Evolutionary conservation across 495 filamentous ascomycete species (phyloP).

Genomic region (Neurospora sp.): DNA sequence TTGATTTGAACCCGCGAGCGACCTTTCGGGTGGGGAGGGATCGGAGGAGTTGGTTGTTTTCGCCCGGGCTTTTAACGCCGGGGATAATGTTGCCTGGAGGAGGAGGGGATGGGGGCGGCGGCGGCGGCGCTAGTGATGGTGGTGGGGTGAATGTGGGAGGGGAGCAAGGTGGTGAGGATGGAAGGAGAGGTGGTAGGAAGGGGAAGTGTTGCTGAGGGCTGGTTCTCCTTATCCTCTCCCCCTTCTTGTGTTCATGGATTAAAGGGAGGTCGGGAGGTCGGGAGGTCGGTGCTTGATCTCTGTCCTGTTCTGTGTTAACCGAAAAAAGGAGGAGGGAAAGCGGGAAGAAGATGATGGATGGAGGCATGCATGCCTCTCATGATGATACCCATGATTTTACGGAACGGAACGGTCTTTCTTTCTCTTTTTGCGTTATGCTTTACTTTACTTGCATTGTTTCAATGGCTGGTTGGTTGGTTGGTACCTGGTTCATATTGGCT

Average conservation of each 20-base stretch:
- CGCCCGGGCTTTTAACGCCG: slow-evolving; percentile 42
- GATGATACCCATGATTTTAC: background rate
- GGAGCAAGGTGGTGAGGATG: background rate
- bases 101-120: background rate
- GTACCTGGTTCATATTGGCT: background rate
- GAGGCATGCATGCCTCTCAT: background rate
- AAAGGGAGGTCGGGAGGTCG: background rate
- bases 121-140: background rate
- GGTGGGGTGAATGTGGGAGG: background rate
- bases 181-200: background rate
- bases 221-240: background rate
- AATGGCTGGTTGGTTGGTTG: background rate
- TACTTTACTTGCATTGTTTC: background rate
- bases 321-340: background rate
- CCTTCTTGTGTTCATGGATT: background rate
- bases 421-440: background rate
- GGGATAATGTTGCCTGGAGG: slow-evolving; percentile 14
- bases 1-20: slow-evolving; percentile 38
- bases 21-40: slow-evolving; percentile 56
- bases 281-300: background rate
- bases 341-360: background rate
- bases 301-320: background rate
- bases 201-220: background rate
- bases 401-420: background rate
- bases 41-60: slow-evolving; percentile 51